Base-by-base conservation (phyloP, 441 rosid species). In the Euphorbia corollata region DNA sequence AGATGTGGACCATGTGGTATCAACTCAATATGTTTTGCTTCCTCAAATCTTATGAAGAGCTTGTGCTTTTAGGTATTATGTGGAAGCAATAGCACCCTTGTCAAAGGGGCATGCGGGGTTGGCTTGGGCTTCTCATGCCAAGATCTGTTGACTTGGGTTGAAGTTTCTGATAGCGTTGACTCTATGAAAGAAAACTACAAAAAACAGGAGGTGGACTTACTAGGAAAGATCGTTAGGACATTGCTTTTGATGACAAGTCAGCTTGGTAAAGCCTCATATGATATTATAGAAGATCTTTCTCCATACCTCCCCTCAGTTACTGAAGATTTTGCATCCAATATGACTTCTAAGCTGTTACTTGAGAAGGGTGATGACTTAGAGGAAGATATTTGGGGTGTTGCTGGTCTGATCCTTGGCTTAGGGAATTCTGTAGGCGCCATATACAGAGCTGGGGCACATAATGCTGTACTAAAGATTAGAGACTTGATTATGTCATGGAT, bases 91-190 rank as follows among this genome's bases (percentile, higher is more conserved):
- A 93, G 89, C 79, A 76, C 78, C 71, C 88, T 91, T 68, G 95
- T 91, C 60, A 93, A 82, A 82, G 99, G 99, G 76, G 92, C 96
- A 36, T 93, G 97, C 76, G 99, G 90, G 50, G 71, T 93, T 79
- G 96, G 97, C 78, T 83, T 91, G 77, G 99, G 97, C 48, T 85
- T 86, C 77, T 76, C 91, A 73, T 85, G 93, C 81, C 90, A 93
- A 80, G 93, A 83, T 74, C 91, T 93, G 69, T 84, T 89, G 60
- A 80, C 81, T 47, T 73, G 88, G 74, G 77, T 71, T 61, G 85
- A 77, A 74, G 72, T 80, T 74, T 70, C 83, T 71, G 85, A 75
- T 64, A 73, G 66, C 70, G 60, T 75, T 76, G 76, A 68, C 70
- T 45, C 67, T 56, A 88, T 84, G 66, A 80, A 78, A 56, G 87